Evolutionary conservation across 768 basidiomycete species (phyloP).

Genomic region (Collybiopsis luxurians): DNA sequence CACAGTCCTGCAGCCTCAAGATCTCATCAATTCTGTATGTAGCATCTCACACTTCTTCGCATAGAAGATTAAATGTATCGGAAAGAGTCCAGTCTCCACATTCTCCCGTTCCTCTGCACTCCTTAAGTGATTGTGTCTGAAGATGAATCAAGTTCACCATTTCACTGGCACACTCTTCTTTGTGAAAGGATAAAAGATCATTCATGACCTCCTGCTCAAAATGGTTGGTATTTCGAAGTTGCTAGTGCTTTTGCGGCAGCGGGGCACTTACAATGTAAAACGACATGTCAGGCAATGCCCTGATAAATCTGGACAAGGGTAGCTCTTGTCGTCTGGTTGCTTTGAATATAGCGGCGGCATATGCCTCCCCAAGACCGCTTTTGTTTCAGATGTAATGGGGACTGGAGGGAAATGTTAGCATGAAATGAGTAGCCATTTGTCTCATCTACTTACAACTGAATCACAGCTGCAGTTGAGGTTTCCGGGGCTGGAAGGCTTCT

Average conservation of each 20-base stretch:
- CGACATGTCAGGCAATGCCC: neutral
- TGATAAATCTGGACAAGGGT: slow-evolving; percentile 13
- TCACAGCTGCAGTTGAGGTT: neutral
- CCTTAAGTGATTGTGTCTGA: neutral
- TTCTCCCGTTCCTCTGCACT: neutral
- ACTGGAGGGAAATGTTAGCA: neutral
- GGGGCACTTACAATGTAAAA: neutral
- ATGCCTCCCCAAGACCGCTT: slow-evolving; percentile 7
- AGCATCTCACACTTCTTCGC: neutral
- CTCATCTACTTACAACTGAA: neutral
- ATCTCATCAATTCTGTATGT: neutral
- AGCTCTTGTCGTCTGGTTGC: slow-evolving; percentile 4
- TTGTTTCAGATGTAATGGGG: too few species aligned
- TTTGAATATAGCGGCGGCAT: slow-evolving; percentile 10
- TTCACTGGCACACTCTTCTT: neutral
- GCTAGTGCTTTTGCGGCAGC: neutral
- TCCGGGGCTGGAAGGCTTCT: neutral
- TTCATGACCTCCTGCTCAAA: slow-evolving; percentile 7
- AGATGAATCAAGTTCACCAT: neutral
- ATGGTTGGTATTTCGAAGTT: neutral
- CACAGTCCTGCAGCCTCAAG: neutral
- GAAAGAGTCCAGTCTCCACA: too few species aligned
- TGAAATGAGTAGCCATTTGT: neutral
- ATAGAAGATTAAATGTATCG: neutral
- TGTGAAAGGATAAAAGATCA: slow-evolving; percentile 10